Base-by-base conservation (phyloP, 2,329 filamentous ascomycete genomes). In the Scleromitrula shiraiana region DNA sequence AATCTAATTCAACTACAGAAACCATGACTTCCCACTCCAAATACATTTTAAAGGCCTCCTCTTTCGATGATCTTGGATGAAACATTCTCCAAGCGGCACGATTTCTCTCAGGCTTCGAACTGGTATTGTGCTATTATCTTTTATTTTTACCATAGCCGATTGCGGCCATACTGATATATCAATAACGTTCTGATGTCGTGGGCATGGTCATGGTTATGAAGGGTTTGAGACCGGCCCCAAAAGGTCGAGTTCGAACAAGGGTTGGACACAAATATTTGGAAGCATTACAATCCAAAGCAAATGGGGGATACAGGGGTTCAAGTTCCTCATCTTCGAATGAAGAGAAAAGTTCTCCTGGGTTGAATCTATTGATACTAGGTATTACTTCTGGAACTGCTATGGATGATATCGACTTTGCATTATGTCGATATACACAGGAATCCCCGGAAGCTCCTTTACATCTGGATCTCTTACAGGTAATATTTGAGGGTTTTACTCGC, bases 381-480 rank as follows among this genome's bases (percentile, higher is more conserved):
- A 50, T 64, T 9, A 62, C 59, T 6, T 59, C 56, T 41, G 62
- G 62, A 2, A 62, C 60, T 23, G 56, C 60, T 19, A 64, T 64
- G 60, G 56, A 62, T 42, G 62, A 63, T 33, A 62, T 64, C 46
- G 62, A 64, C 39, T 62, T 62, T 50, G 61, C 61, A 2, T 50
- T 64, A 5, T 63, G 61, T 47, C 59, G 59, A 19, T 63, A 60
- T 48, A 64, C 59, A 7, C 62, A 64, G 45, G 60, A 59, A n/a
- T 54, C 52, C 4, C 60, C 61, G n/a, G 61, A 63, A 33, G 52
- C 58, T 15, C 50, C 58, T 7, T 29, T 64, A 4, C 52, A 52
- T 41, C 47, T 64, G 22, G 61, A 64, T 42, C 53, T 64, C 26
- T 44, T 64, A 14, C 53, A 63, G 55, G 62, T 64, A 22, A 20